Conservation (phyloP, 495 filamentous ascomycete genomes). For the Penicillium verhagenii region DNA sequence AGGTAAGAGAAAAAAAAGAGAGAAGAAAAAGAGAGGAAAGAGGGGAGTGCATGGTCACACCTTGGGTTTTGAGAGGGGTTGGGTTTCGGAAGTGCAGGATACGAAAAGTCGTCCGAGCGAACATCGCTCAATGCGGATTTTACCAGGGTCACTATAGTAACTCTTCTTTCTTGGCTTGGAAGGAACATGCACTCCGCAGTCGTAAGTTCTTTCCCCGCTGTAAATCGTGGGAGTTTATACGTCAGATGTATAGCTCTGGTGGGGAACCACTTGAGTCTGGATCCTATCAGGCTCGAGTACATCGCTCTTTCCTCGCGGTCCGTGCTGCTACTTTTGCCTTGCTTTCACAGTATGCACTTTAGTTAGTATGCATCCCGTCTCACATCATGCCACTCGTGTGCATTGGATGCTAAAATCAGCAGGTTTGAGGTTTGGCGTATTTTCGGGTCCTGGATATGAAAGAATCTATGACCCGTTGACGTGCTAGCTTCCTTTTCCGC, state of each 20-base stretch:
- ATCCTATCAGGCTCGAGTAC: background rate
- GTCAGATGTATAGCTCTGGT: background rate
- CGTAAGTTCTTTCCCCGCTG: background rate
- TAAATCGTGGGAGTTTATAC: background rate
- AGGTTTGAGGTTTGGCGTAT: background rate
- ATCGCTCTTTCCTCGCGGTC: background rate
- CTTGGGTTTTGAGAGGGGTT: conserved; percentile 7
- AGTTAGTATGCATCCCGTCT: too few relatives aligned
- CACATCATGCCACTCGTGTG: background rate
- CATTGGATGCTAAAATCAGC: background rate
- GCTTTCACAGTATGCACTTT: too few relatives aligned
- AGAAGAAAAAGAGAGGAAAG: conserved; percentile 15
- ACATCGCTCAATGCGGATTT: conserved; percentile 13
- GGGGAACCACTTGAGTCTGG: background rate
- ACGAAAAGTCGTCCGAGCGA: conserved; percentile 7
- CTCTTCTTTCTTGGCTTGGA: background rate
- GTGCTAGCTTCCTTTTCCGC: background rate
- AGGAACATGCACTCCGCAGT: background rate
- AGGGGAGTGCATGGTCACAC: conserved; percentile 14
- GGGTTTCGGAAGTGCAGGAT: conserved; percentile 6
- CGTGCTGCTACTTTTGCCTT: background rate
- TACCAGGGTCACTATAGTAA: background rate
- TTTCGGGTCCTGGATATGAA: background rate
- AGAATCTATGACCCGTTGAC: background rate
- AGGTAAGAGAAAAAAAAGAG: conserved; percentile 5